A percentile compares a stretch with the other conserved stretches of the same genome.
Conservation (phyloP, 371 early-diverging fungal genomes). For the Mucor velutinosus region DNA sequence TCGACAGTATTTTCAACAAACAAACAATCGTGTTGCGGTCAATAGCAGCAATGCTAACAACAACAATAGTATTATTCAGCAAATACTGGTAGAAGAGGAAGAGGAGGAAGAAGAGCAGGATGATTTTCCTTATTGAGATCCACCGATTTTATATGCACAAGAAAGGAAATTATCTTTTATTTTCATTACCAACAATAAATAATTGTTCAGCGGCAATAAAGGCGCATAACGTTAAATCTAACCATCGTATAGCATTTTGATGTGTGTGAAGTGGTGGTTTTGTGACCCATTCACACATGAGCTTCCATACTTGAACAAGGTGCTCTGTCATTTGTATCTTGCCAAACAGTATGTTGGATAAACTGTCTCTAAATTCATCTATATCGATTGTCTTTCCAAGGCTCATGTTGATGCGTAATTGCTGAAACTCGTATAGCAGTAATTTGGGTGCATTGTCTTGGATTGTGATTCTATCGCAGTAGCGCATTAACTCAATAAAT, state of each 20-base stretch:
- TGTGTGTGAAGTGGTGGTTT: slow-evolving; percentile 1
- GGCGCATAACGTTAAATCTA: slow-evolving; percentile 18
- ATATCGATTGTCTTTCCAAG: slow-evolving; percentile 10
- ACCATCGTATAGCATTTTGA: slow-evolving; percentile 12
- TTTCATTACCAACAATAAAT: slow-evolving; percentile 3
- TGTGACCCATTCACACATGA: slow-evolving; percentile 40
- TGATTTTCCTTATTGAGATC: slow-evolving; percentile 1
- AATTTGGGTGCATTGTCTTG: slow-evolving; percentile 7
- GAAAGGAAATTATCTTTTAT: not conserved
- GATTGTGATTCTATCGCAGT: slow-evolving; percentile 2
- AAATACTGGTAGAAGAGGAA: slow-evolving; percentile 10
- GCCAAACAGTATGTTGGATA: slow-evolving; percentile 37
- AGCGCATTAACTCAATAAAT: slow-evolving; percentile 14
- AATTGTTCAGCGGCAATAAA: slow-evolving; percentile 16
- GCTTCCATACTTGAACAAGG: slow-evolving; percentile 29
- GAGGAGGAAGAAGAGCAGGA: slow-evolving; percentile 4
- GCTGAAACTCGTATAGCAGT: slow-evolving; percentile 25
- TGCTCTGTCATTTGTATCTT: slow-evolving; percentile 35
- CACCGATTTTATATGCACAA: not conserved
- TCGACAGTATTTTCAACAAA: slow-evolving; percentile 28
- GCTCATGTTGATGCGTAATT: slow-evolving; percentile 13
- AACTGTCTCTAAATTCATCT: slow-evolving; percentile 15
- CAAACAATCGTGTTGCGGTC: not conserved
- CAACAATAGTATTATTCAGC: slow-evolving; percentile 1
- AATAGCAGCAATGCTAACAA: not conserved